phyloP scores from a whole-genome alignment of 176 grass and related monocot genomes.

The Typha latifolia region DNA sequence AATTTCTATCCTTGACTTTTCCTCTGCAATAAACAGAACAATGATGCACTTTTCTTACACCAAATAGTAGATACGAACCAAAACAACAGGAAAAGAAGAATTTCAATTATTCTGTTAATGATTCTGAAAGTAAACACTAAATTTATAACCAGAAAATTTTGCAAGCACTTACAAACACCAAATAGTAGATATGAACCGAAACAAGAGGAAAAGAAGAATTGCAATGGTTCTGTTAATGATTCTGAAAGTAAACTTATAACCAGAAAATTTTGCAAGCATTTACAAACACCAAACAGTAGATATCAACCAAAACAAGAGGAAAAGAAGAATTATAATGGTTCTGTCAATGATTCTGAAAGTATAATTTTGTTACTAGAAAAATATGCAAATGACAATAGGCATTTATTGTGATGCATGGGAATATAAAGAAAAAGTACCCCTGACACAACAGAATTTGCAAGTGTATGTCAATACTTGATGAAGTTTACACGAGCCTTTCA shows the following conservation, averaged over 20 bases:
- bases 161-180: background rate
- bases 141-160: background rate
- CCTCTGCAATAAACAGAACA: constrained; percentile 31
- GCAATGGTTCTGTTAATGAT: too few relatives aligned
- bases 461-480: too few relatives aligned
- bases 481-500: too few relatives aligned
- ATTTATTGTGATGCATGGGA: too few relatives aligned
- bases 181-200: background rate
- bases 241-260: constrained; percentile 15
- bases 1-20: constrained; percentile 59
- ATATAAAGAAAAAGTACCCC: too few relatives aligned
- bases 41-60: background rate
- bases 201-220: background rate
- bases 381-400: too few relatives aligned
- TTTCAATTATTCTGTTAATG: background rate
- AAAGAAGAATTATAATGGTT: too few relatives aligned
- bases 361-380: too few relatives aligned
- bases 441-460: too few relatives aligned
- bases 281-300: too few relatives aligned
- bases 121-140: constrained; percentile 11
- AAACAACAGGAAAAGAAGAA: background rate
- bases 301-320: too few relatives aligned
- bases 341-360: too few relatives aligned
- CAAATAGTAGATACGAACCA: background rate
- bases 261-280: background rate